Conservation (phyloP, 2,329 filamentous ascomycete species). For the Phaeosphaeriaceae sp. region DNA sequence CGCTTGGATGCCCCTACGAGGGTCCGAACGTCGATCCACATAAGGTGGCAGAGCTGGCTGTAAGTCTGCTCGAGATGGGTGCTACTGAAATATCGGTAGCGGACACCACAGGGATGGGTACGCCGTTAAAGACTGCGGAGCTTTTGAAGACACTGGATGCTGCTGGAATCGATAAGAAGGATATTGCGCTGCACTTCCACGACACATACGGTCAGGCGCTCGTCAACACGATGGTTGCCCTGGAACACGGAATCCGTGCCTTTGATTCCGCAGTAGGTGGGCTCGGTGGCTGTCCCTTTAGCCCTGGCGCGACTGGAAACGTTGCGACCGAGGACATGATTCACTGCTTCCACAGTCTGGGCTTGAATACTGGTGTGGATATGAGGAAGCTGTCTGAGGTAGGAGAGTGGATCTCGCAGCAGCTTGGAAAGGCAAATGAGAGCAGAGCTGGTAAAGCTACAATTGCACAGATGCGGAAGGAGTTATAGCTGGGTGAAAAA, state of each 20-base stretch:
- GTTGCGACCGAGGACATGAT: constrained; percentile 86
- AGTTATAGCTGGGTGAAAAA: not conserved
- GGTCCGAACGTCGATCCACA: constrained; percentile 66
- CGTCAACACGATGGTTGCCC: constrained; percentile 79
- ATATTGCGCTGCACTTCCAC: constrained; percentile 85
- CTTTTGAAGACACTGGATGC: constrained; percentile 69
- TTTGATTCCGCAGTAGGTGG: constrained; percentile 84
- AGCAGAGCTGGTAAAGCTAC: constrained; percentile 50
- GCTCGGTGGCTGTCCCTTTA: constrained; percentile 84
- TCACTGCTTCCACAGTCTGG: constrained; percentile 75
- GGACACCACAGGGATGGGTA: constrained; percentile 91
- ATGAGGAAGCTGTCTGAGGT: constrained; percentile 45
- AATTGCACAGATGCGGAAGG: constrained; percentile 38
- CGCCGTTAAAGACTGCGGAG: constrained; percentile 71
- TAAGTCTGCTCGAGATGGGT: constrained; percentile 78
- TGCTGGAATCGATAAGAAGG: constrained; percentile 72
- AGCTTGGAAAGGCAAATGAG: constrained; percentile 46
- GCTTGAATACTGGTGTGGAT: constrained; percentile 74
- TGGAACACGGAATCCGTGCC: constrained; percentile 77
- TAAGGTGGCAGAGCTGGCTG: constrained; percentile 67
- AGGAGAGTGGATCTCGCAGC: constrained; percentile 49
- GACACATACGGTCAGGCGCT: constrained; percentile 87
- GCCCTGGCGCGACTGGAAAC: constrained; percentile 85
- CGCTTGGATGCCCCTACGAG: constrained; percentile 80
- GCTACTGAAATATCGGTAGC: constrained; percentile 90